These are phyloP conservation scores for Styphnolobium japonicum DNA, from an alignment of 306 rosid species.

Conservation along the genomic window DNA sequence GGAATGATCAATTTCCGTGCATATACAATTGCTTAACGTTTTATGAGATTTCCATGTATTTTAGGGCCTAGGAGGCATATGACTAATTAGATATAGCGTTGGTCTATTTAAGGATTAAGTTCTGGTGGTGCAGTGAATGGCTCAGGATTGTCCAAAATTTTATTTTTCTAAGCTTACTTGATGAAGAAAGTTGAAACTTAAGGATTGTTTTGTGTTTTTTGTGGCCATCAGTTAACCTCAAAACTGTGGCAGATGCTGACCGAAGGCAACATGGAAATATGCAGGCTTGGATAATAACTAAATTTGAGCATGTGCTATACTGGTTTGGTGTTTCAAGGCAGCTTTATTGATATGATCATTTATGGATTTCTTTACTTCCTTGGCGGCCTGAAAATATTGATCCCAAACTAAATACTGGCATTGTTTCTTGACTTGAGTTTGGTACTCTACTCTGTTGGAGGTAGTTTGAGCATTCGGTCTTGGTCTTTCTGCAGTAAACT, in stretches of 20 bases:
- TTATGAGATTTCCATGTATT: not conserved
- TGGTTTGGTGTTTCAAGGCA: not conserved
- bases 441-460: not conserved
- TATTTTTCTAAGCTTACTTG: constrained; percentile 11
- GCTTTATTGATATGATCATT: not conserved
- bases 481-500: not conserved
- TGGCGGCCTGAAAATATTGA: not conserved
- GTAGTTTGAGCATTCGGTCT: not conserved
- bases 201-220: not conserved
- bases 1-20: constrained; percentile 1
- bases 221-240: not conserved
- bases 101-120: not conserved
- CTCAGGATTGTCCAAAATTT: not conserved
- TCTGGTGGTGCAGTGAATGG: constrained; percentile 6
- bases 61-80: not conserved
- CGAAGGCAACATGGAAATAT: not conserved
- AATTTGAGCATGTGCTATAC: not conserved
- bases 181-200: constrained; percentile 20
- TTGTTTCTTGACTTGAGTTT: not conserved
- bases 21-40: not conserved
- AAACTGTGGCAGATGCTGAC: not conserved
- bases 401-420: not conserved
- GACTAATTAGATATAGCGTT: not conserved
- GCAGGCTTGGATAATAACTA: not conserved
- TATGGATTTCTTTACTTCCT: not conserved